Evolutionary conservation across 768 basidiomycete species (phyloP).

Genomic region (Albatrellus ellisii): DNA sequence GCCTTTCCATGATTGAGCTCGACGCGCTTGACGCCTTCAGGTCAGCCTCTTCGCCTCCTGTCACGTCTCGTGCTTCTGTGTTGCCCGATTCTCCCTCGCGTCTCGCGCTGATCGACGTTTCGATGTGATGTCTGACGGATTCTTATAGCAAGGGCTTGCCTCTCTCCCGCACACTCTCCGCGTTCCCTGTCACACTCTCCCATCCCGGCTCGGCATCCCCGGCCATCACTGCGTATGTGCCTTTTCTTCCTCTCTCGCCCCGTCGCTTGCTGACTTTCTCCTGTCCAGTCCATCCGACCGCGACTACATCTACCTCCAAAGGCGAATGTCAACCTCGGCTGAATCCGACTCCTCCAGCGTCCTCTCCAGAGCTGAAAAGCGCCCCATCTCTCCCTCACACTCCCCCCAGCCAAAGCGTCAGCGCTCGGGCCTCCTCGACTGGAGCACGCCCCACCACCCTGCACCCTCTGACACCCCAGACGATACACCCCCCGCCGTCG

Average conservation of each 20-base stretch:
- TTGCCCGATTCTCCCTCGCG: not conserved
- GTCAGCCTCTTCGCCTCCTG: not conserved
- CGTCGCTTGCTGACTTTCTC: conserved; percentile 3
- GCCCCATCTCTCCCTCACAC: conserved; percentile 34
- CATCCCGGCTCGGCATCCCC: conserved; percentile 12
- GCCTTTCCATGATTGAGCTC: too few relatives aligned
- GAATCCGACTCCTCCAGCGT: conserved; percentile 48
- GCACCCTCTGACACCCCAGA: conserved; percentile 14
- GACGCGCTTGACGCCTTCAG: not conserved
- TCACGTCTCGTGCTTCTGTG: not conserved
- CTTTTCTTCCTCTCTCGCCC: conserved; percentile 1
- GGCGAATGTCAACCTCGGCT: conserved; percentile 72
- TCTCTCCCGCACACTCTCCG: conserved; percentile 4
- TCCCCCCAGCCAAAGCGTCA: conserved; percentile 32
- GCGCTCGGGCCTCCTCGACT: conserved; percentile 21
- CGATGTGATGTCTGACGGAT: conserved; percentile 10
- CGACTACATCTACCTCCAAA: conserved; percentile 31
- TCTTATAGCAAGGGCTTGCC: conserved; percentile 14
- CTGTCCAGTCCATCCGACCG: conserved; percentile 27
- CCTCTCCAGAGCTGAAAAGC: conserved; percentile 49
- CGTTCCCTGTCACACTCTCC: conserved; percentile 6
- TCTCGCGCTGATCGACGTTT: conserved; percentile 1
- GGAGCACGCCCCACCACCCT: conserved; percentile 16
- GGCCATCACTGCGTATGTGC: conserved; percentile 12
- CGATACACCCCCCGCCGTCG: conserved; percentile 26